Evolutionary conservation across 2,329 filamentous ascomycete genomes (phyloP).

Genomic region (Colletotrichum graminicola): DNA sequence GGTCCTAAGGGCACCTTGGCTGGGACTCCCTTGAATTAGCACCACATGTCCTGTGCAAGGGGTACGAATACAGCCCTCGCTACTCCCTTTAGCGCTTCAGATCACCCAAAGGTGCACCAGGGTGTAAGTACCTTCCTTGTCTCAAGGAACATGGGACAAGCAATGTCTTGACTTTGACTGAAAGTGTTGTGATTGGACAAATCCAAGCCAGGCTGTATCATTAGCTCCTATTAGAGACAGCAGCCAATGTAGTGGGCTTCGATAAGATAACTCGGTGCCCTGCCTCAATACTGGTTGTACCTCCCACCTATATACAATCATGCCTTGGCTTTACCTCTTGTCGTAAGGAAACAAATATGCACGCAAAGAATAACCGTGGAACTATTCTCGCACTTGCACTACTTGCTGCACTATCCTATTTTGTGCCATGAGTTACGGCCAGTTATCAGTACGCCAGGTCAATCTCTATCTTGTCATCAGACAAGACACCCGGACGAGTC

Average conservation of each 20-base stretch:
- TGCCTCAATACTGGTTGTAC: not conserved
- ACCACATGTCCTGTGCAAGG: conserved; percentile 3
- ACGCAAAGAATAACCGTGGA: not conserved
- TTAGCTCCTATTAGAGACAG: not conserved
- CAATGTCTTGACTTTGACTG: not conserved
- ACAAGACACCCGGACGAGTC: not conserved
- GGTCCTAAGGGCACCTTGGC: not conserved
- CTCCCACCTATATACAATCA: not conserved
- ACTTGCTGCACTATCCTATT: not conserved
- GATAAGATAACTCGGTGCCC: not conserved
- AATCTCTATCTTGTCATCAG: not conserved
- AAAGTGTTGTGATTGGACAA: not conserved
- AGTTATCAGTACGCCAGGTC: not conserved
- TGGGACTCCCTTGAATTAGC: conserved; percentile 1
- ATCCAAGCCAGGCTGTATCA: not conserved
- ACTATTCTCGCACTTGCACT: not conserved
- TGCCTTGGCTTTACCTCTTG: not conserved
- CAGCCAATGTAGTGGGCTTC: not conserved
- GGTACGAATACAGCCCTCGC: not conserved
- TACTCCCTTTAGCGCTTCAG: not conserved
- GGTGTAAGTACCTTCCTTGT: not conserved
- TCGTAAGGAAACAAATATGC: not conserved
- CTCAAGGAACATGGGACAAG: not conserved
- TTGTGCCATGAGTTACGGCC: not conserved
- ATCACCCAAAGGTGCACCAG: not conserved